These are phyloP conservation scores for Cryphonectria carpinicola DNA, from an alignment of 2,329 filamentous ascomycete genomes.

Conservation along the genomic window DNA sequence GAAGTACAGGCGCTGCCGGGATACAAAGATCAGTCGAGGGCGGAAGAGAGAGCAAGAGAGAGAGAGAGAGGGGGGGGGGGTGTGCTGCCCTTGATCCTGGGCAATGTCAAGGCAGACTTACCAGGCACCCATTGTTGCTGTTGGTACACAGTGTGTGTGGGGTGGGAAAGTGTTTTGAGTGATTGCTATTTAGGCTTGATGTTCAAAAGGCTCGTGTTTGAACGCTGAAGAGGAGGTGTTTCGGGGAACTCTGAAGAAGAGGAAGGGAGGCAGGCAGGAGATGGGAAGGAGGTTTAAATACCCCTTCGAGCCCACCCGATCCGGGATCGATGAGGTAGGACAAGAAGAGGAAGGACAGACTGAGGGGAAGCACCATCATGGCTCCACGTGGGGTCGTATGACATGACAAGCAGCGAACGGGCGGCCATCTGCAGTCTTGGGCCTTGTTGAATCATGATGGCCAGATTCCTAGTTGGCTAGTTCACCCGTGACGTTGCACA, in stretches of 20 bases:
- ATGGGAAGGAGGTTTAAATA: slow-evolving; percentile 5
- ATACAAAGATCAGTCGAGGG: slow-evolving; percentile 12
- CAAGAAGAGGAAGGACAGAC: not conserved
- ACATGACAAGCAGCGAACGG: not conserved
- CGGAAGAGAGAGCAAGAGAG: not conserved
- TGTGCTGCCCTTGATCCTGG: slow-evolving; percentile 16
- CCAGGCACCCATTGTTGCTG: slow-evolving; percentile 13
- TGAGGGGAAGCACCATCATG: slow-evolving; percentile 4
- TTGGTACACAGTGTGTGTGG: not conserved
- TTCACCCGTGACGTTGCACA: not conserved
- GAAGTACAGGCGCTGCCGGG: slow-evolving; percentile 21
- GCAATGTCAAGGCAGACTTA: not conserved
- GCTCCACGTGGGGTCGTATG: not conserved
- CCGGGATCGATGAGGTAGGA: not conserved
- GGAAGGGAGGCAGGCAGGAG: not conserved
- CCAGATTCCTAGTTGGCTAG: not conserved
- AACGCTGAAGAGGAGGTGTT: not conserved
- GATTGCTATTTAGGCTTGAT: not conserved
- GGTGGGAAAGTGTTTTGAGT: not conserved
- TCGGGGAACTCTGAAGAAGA: not conserved
- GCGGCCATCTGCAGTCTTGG: not conserved
- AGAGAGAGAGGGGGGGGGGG: not conserved
- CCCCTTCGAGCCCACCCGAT: not conserved
- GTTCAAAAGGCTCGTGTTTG: not conserved
- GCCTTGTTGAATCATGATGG: not conserved